These are phyloP conservation scores for Fraxinus paxiana DNA, from an alignment of 305 asterid genomes.

Conservation along the genomic window DNA sequence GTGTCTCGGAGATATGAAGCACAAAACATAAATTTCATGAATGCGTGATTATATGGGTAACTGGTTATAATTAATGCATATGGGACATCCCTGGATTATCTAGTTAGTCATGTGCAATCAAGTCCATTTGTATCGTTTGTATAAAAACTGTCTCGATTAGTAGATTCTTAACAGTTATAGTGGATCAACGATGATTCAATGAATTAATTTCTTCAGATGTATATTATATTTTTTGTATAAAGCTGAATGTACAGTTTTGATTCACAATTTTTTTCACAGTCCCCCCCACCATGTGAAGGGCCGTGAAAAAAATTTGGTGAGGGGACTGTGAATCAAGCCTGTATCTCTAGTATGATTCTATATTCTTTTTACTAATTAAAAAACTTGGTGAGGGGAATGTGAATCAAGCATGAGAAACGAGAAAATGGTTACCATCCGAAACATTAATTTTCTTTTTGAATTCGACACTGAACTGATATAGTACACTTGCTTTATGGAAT, in stretches of 20 bases:
- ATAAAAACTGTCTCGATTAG: background rate
- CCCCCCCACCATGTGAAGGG: too few species aligned
- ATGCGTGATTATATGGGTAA: slow-evolving; percentile 22
- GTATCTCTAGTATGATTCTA: too few species aligned
- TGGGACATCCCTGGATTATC: slow-evolving; percentile 5
- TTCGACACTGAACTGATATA: background rate
- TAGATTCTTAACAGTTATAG: background rate
- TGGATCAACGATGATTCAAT: background rate
- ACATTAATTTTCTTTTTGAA: background rate
- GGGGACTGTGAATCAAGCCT: too few species aligned
- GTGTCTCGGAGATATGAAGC: background rate
- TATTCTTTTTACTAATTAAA: too few species aligned
- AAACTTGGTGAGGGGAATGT: too few species aligned
- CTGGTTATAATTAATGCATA: slow-evolving; percentile 22
- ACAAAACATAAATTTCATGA: slow-evolving; percentile 30
- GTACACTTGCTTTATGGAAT: background rate
- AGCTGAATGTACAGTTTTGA: too few species aligned
- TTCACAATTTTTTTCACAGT: too few species aligned
- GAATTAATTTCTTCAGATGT: too few species aligned
- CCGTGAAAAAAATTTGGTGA: too few species aligned
- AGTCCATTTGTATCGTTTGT: background rate
- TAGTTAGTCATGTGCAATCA: background rate
- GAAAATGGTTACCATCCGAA: background rate
- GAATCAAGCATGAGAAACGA: background rate
- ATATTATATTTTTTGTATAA: too few species aligned